Base-by-base conservation (phyloP, 73 alveolate species). In the Breviolum minutum region DNA sequence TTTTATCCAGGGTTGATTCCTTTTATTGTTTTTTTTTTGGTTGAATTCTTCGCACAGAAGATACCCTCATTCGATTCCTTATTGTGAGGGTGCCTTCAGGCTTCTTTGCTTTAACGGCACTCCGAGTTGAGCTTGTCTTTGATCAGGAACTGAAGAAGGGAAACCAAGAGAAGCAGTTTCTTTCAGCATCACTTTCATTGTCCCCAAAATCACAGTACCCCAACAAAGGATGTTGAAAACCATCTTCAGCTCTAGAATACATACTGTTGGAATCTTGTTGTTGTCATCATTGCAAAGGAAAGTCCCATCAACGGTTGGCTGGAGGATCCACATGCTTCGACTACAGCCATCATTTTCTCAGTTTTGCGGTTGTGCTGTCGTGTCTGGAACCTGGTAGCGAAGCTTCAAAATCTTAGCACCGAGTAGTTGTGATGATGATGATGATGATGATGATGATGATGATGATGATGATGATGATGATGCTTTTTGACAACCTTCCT, bases 291-390 rank as follows among this genome's bases (percentile, higher is more conserved):
- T 40, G 5, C 54, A 40, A 40, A 40, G 54, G 54, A 40, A 40
- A 40, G 54, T 40, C 54, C 54, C 82, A 24, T 16, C 82, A 7
- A 8, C 11, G 54, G 0, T 40, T 40, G 3, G 54, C 24, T 64
- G 86, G 20, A 80, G 93, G 99, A 94, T 84, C 99, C 99, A 6
- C 99, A 80, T 24, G 99, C 99, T 30, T 76, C 84, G 73, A 94
- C 99, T 30, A 94, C 99, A n/a, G 93, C 84, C 63, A 48, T 94
- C 93, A 94, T 94, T 84, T 62, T 94, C 62, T 94, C 93, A 19
- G 87, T 94, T 61, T 71, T 94, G 26, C 92, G 93, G 9, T 74
- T 76, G 84, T 94, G 91, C 93, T 94, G 99, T 30, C 83, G 91
- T 48, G 99, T 32, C 81, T 17, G 99, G 98, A 24, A 48, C 97